These are phyloP conservation scores for Aspergillus japonicus DNA, from an alignment of 2,329 filamentous ascomycete genomes.

Conservation along the genomic window DNA sequence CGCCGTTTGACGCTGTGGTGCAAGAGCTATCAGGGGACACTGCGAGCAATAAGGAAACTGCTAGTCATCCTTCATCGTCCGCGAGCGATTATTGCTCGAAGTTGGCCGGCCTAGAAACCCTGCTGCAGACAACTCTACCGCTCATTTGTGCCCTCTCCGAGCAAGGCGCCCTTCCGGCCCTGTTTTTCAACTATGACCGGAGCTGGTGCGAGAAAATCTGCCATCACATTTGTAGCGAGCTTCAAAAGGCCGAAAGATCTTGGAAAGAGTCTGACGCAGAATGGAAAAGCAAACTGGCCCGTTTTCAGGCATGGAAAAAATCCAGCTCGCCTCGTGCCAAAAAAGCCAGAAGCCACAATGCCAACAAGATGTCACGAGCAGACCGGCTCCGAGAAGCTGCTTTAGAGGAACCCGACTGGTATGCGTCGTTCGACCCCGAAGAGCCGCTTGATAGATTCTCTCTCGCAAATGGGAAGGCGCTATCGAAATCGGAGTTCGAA, in stretches of 20 bases:
- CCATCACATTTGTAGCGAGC: conserved; percentile 49
- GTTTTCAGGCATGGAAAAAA: conserved; percentile 50
- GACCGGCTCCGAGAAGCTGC: conserved; percentile 56
- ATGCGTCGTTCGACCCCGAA: conserved; percentile 67
- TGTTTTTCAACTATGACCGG: conserved; percentile 76
- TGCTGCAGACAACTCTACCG: conserved; percentile 53
- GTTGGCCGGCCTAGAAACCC: conserved; percentile 27
- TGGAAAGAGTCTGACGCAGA: conserved; percentile 43
- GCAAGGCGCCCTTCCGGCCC: conserved; percentile 66
- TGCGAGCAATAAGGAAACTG: too few relatives aligned
- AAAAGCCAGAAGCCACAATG: conserved; percentile 47
- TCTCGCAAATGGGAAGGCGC: conserved; percentile 63
- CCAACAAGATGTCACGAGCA: conserved; percentile 52
- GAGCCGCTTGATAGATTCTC: conserved; percentile 49
- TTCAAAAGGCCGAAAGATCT: conserved; percentile 55
- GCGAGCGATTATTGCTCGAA: conserved; percentile 1
- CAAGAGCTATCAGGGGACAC: conserved; percentile 42
- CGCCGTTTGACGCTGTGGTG: conserved; percentile 55
- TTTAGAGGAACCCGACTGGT: conserved; percentile 55
- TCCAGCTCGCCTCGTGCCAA: conserved; percentile 34
- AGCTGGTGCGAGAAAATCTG: conserved; percentile 62
- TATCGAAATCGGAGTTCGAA: conserved; percentile 59
- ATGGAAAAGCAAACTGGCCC: conserved; percentile 62
- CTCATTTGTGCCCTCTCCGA: conserved; percentile 50
- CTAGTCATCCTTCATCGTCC: conserved; percentile 12